Evolutionary conservation across 2,329 filamentous ascomycete species (phyloP).

Genomic region (Aspergillus ibericus): DNA sequence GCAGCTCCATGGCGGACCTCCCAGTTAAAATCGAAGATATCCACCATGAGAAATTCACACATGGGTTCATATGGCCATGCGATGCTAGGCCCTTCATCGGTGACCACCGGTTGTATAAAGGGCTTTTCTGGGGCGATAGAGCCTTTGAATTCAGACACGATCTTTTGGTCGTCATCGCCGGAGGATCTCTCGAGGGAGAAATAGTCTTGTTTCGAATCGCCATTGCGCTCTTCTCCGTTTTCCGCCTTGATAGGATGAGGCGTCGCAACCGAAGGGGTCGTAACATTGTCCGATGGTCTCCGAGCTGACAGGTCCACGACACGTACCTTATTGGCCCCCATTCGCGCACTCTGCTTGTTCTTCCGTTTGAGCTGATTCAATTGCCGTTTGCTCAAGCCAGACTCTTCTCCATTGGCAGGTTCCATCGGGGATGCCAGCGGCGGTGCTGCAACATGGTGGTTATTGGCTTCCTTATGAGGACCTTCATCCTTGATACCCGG

Average conservation of each 20-base stretch:
- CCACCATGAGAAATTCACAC: conserved; percentile 89
- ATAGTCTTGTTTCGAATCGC: conserved; percentile 71
- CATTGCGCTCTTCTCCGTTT: conserved; percentile 59
- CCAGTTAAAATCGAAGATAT: conserved; percentile 92
- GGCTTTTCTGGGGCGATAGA: conserved; percentile 78
- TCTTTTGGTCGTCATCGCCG: conserved; percentile 80
- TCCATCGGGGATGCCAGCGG: conserved; percentile 51
- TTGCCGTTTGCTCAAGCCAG: conserved; percentile 83
- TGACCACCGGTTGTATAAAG: conserved; percentile 74
- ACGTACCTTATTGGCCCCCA: conserved; percentile 83
- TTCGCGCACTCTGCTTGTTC: conserved; percentile 83
- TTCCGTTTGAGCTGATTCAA: conserved; percentile 94
- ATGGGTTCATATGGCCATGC: conserved; percentile 95
- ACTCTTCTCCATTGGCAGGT: conserved; percentile 60
- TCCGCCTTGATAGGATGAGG: conserved; percentile 63
- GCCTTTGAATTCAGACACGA: conserved; percentile 95
- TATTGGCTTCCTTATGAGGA: conserved; percentile 47
- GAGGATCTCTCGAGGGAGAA: conserved; percentile 82
- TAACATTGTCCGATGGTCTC: conserved; percentile 63
- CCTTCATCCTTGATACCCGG: conserved; percentile 52
- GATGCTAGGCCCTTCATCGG: conserved; percentile 63
- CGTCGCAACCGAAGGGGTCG: conserved; percentile 56
- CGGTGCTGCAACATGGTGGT: conserved; percentile 43
- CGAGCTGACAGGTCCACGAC: conserved; percentile 82
- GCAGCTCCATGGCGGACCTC: conserved; percentile 94